Conservation (phyloP, 1,284 basidiomycete genomes). For the Pterulicium gracile region DNA sequence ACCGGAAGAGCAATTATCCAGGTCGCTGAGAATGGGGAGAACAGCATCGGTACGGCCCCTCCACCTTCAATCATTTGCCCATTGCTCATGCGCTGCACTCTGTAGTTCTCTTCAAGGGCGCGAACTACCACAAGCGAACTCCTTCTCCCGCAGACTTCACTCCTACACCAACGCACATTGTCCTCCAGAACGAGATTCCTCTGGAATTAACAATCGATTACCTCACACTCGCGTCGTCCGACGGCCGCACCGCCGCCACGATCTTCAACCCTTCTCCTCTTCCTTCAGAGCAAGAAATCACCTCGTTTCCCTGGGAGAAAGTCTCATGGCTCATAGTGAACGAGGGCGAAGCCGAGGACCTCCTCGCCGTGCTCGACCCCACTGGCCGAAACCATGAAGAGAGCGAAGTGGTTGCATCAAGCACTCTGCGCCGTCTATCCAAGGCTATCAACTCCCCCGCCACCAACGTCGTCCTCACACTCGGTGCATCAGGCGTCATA, state of each 20-base stretch:
- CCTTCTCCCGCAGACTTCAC: slow-evolving; percentile 17
- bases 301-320: slow-evolving; percentile 34
- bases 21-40: slow-evolving; percentile 41
- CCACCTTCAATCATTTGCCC: slow-evolving; percentile 1
- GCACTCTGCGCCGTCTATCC: background rate
- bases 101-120: slow-evolving; percentile 44
- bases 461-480: slow-evolving; percentile 44
- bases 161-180: slow-evolving; percentile 29
- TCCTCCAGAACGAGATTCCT: slow-evolving; percentile 50
- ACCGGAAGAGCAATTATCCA: slow-evolving; percentile 51
- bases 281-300: slow-evolving; percentile 26
- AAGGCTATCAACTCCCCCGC: slow-evolving; percentile 15
- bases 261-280: slow-evolving; percentile 50
- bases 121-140: slow-evolving; percentile 30
- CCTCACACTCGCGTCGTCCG: slow-evolving; percentile 18
- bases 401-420: slow-evolving; percentile 2
- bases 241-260: slow-evolving; percentile 14
- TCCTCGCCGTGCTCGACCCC: slow-evolving; percentile 20
- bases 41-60: slow-evolving; percentile 37
- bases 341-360: slow-evolving; percentile 32
- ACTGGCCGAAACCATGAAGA: slow-evolving; percentile 7
- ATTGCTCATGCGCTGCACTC: slow-evolving; percentile 1
- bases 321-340: slow-evolving; percentile 47
- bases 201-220: slow-evolving; percentile 27
- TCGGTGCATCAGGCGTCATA: slow-evolving; percentile 38